Evolutionary conservation across 1,284 basidiomycete species (phyloP), one percentile per base, ranked within the genome.

Genomic region (Apiotrichum sp.): DNA sequence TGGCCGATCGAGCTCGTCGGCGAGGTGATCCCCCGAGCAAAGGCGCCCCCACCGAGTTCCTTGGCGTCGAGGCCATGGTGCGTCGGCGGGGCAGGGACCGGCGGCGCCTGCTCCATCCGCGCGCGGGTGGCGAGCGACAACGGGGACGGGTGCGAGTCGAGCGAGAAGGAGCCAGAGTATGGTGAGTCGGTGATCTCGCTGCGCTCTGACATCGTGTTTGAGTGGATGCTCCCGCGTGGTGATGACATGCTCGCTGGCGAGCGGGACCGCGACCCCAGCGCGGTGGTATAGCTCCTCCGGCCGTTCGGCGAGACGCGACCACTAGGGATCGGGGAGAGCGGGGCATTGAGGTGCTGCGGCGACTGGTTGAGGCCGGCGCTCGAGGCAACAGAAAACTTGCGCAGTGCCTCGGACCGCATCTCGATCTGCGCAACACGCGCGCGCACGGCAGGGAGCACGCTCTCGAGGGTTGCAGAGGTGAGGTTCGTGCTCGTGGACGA

Each of bases 371-470:
- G 40, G 11, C 49, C 56, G 1, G 60, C 61, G 7, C 62, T 63
- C 6, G 64, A 63, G 1, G 60, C 62, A n/a, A 72, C 67, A 22
- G 67, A 66, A 52, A 74, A 71, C 45, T 68, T 68, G 16, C 70
- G 58, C 39, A 73, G 55, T 0, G 71, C 69, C 50, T 71, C 66
- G 33, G 72, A 64, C 8, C 73, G 61, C 16, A 62, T 62, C 52
- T 76, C 69, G 34, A 76, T 58, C 53, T 71, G 68, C 7, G 61
- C 65, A 16, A 75, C 69, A 54, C 71, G 72, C 33, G 55, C 64
- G 48, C 62, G 56, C 35, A 71, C 61, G 1, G 63, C 22, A 22
- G 71, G 71, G 3, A 72, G 55, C 36, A 61, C 50, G 14, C 52
- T 49, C 6, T 52, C 57, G 11, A 47, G 46, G 14, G 52, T 50